Evolutionary conservation across 2,329 filamentous ascomycete species (phyloP), one percentile per base, ranked within the genome.

Genomic region (Leptographium flavum): DNA sequence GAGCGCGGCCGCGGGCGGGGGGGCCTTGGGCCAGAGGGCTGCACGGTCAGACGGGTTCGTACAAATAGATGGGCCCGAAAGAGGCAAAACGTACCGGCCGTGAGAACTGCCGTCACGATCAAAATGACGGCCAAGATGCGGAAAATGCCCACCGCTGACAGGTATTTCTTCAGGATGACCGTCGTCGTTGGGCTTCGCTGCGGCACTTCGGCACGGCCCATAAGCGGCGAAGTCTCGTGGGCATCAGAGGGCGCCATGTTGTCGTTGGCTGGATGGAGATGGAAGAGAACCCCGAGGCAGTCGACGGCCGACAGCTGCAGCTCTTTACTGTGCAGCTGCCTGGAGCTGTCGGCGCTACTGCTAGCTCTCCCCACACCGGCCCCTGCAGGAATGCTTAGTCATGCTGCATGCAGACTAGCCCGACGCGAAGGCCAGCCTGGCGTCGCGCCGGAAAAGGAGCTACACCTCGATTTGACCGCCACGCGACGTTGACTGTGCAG

Each of bases 1-100:
- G 22, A 73, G 47, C 1, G 56, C 55, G 3, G 57, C n/a, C 39
- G 0, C 43, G 37, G 10, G 42, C n/a, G 39, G 39, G 36, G 27
- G 38, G 5, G 31, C 28, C 27, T 22, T 41, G 28, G 40, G 28
- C 42, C 33, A 48, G 17, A 48, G 31, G 4, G 42, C 47, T 31
- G 27, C n/a, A n/a, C n/a, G n/a, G 13, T 6, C 19, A 23, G 4
- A 5, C 10, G 19, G 9, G 13, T 38, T n/a, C 23, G 36, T n/a
- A 40, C 9, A 28, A n/a, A n/a, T n/a, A n/a, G n/a, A n/a, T n/a
- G n/a, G n/a, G n/a, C n/a, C n/a, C n/a, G n/a, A n/a, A n/a, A 38
- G 17, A 32, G 36, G 21, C 17, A 3, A 14, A 13, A 17, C 22
- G 7, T 38, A 38, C 36, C 39, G 7, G 28, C 40, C 2, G 30